Evolutionary conservation across 768 basidiomycete species (phyloP).

Genomic region (Vararia minispora): DNA sequence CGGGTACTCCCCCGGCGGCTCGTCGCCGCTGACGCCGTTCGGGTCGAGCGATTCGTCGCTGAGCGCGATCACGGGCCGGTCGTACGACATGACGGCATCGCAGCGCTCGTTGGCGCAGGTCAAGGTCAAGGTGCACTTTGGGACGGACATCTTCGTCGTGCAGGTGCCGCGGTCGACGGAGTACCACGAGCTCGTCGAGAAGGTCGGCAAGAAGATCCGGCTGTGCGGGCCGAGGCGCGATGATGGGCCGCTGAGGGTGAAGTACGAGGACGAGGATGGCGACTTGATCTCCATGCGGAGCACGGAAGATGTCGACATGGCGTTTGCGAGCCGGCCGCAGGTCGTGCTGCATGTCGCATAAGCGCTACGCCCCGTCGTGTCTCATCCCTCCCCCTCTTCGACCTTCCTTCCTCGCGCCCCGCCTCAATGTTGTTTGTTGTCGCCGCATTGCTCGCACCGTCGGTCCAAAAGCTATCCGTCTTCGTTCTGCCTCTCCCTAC

Average conservation of each 20-base stretch:
- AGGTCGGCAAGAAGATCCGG: slow-evolving; percentile 87
- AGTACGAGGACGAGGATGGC: slow-evolving; percentile 88
- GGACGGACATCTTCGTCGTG: slow-evolving; percentile 92
- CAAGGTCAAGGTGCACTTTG: slow-evolving; percentile 90
- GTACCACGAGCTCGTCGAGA: slow-evolving; percentile 77
- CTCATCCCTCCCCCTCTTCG: neutral
- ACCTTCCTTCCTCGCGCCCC: slow-evolving; percentile 1
- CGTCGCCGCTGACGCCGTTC: slow-evolving; percentile 82
- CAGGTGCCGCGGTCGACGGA: slow-evolving; percentile 74
- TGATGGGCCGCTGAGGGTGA: slow-evolving; percentile 73
- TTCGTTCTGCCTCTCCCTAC: too few relatives aligned
- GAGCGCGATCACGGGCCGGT: slow-evolving; percentile 33
- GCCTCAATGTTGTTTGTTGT: too few relatives aligned
- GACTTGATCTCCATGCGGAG: slow-evolving; percentile 82
- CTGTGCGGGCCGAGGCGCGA: slow-evolving; percentile 77
- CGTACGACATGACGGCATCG: slow-evolving; percentile 43
- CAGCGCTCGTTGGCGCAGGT: slow-evolving; percentile 47
- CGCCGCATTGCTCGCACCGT: too few relatives aligned
- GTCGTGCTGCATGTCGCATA: slow-evolving; percentile 74
- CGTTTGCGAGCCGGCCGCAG: slow-evolving; percentile 82
- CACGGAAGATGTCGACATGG: slow-evolving; percentile 91
- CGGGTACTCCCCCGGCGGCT: slow-evolving; percentile 75
- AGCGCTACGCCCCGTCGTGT: too few relatives aligned
- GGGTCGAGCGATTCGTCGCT: slow-evolving; percentile 83
- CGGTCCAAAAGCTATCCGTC: too few relatives aligned